A percentile compares a stretch with the other conserved stretches of the same genome.
These are phyloP conservation scores for Phaseolus coccineus DNA, from an alignment of 331 rosid genomes.

Conservation along the genomic window DNA sequence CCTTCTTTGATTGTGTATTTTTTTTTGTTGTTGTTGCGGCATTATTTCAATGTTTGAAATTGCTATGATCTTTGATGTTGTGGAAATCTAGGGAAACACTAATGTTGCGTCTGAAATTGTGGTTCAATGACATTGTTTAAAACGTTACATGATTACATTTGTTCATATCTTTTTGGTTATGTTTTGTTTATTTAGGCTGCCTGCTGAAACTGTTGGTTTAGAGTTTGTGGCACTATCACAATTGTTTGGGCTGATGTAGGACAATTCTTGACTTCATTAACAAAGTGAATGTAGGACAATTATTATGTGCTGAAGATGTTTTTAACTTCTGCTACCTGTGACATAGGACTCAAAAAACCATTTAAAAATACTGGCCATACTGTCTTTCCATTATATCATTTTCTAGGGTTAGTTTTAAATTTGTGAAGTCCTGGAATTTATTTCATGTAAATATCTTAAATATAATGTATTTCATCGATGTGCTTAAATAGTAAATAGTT, in stretches of 20 bases:
- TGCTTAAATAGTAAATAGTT: neutral
- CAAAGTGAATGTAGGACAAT: constrained; percentile 12
- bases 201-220: constrained; percentile 2
- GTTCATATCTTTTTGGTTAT: neutral
- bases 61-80: neutral
- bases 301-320: constrained; percentile 2
- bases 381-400: neutral
- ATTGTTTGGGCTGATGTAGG: neutral
- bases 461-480: neutral
- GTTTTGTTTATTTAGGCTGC: neutral
- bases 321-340: neutral
- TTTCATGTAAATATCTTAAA: neutral
- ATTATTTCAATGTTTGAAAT: neutral
- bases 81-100: neutral
- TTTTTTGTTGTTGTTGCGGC: neutral
- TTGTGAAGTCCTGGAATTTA: neutral
- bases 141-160: neutral
- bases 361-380: neutral
- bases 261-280: neutral
- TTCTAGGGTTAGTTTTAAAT: neutral
- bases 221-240: neutral
- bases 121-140: too few species aligned
- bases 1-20: neutral
- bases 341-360: neutral
- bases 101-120: too few species aligned